Evolutionary conservation across 768 basidiomycete genomes (phyloP).

Genomic region (Termitomyces titanicus): DNA sequence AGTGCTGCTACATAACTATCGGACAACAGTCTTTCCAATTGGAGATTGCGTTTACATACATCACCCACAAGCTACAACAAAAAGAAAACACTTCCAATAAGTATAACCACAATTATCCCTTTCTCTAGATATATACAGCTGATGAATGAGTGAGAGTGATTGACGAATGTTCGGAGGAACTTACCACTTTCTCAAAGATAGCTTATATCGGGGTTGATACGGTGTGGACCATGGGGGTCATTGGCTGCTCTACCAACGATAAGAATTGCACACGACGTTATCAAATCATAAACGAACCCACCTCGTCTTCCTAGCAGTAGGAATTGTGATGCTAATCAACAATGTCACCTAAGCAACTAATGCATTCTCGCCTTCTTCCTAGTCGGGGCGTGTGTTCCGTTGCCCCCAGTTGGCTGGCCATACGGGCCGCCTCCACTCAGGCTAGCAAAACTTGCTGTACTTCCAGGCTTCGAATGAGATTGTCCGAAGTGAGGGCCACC

Average conservation of each 20-base stretch:
- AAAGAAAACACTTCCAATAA: neutral
- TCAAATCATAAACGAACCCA: neutral
- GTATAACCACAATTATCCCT: neutral
- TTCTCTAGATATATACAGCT: neutral
- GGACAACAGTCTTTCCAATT: neutral
- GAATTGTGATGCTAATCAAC: neutral
- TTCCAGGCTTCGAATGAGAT: slow-evolving; percentile 56
- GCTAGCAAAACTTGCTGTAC: slow-evolving; percentile 61
- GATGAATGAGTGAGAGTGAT: too few species aligned
- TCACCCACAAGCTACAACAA: neutral
- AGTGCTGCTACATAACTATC: too few species aligned
- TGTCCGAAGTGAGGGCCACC: slow-evolving; percentile 40
- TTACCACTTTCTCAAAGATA: neutral
- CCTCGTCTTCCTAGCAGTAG: slow-evolving; percentile 7
- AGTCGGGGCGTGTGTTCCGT: slow-evolving; percentile 30
- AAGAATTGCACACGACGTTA: neutral
- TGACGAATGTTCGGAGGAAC: too few species aligned
- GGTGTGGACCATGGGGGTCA: neutral
- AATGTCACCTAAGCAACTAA: slow-evolving; percentile 19
- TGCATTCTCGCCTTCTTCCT: slow-evolving; percentile 63
- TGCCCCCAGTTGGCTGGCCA: slow-evolving; percentile 31
- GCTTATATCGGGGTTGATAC: neutral
- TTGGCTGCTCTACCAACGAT: neutral
- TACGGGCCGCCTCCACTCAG: slow-evolving; percentile 50
- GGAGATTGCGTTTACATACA: neutral